A percentile compares a stretch with the other conserved stretches of the same genome.
These are phyloP conservation scores for Dendrocalamus sinicus DNA, from an alignment of 176 grass and related monocot genomes.

Conservation along the genomic window DNA sequence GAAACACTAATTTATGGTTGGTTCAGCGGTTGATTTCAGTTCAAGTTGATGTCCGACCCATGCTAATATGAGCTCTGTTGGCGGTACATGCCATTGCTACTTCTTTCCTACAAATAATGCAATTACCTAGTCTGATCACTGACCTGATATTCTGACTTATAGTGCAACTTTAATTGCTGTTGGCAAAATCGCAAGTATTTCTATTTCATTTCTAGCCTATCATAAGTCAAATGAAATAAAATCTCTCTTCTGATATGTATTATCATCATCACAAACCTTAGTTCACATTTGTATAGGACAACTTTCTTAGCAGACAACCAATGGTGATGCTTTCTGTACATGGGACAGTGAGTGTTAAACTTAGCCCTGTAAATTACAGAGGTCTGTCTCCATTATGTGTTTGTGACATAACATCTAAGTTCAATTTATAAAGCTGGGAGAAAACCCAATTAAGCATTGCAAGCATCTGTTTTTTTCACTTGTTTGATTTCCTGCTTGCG, in stretches of 20 bases:
- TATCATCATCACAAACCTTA: neutral
- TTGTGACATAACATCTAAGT: neutral
- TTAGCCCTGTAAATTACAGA: neutral
- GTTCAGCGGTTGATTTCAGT: neutral
- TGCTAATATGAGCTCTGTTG: neutral
- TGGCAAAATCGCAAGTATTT: neutral
- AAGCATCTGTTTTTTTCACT: neutral
- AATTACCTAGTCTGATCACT: neutral
- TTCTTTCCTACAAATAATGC: neutral
- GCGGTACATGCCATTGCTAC: neutral
- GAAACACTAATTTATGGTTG: neutral
- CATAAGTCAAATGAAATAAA: conserved; percentile 6
- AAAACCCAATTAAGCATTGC: neutral
- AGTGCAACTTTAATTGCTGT: neutral
- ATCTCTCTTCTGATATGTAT: neutral
- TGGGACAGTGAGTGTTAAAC: neutral
- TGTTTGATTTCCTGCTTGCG: neutral
- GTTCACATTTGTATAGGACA: neutral
- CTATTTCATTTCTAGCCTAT: neutral
- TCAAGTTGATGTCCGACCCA: neutral
- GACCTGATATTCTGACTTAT: neutral
- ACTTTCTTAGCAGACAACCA: conserved; percentile 1
- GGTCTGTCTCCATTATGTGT: neutral
- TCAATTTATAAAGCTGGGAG: neutral
- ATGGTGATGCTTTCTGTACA: neutral